Conservation (phyloP, 2,329 filamentous ascomycete species). For the Epichloe sp. region DNA sequence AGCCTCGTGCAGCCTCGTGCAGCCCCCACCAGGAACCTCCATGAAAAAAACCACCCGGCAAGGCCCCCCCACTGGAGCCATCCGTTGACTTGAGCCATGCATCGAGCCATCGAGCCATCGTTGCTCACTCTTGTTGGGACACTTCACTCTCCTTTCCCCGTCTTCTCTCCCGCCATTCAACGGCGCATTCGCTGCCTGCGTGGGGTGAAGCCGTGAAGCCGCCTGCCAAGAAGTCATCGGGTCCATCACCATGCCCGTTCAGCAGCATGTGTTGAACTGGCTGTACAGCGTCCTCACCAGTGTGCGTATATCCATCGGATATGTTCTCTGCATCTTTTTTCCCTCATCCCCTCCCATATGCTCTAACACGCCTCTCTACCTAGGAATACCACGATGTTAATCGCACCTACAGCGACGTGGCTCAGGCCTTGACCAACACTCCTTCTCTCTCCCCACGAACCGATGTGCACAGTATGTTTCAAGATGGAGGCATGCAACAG, state of each 20-base stretch:
- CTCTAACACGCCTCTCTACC: not conserved
- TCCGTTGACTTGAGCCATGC: too few relatives aligned
- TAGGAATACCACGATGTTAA: slow-evolving; percentile 92
- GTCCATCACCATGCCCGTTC: slow-evolving; percentile 49
- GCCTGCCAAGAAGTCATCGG: not conserved
- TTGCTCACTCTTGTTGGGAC: too few relatives aligned
- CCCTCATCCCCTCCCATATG: not conserved
- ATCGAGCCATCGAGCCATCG: too few relatives aligned
- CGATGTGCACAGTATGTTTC: slow-evolving; percentile 76
- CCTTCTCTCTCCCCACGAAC: slow-evolving; percentile 73
- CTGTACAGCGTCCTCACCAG: slow-evolving; percentile 81
- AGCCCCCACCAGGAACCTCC: too few relatives aligned
- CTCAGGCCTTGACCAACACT: slow-evolving; percentile 65
- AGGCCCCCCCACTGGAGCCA: too few relatives aligned
- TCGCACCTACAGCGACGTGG: slow-evolving; percentile 83
- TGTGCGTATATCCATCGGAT: slow-evolving; percentile 31
- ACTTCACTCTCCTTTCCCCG: not conserved
- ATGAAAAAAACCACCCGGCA: too few relatives aligned
- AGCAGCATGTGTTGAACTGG: slow-evolving; percentile 88
- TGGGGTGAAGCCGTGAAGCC: not conserved
- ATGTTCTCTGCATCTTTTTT: not conserved
- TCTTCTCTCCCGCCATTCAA: not conserved
- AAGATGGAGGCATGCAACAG: not conserved
- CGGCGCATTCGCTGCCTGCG: not conserved
- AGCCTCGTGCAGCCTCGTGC: too few relatives aligned